phyloP scores from a whole-genome alignment of 495 filamentous ascomycete species.

The Bacidia gigantensis region DNA sequence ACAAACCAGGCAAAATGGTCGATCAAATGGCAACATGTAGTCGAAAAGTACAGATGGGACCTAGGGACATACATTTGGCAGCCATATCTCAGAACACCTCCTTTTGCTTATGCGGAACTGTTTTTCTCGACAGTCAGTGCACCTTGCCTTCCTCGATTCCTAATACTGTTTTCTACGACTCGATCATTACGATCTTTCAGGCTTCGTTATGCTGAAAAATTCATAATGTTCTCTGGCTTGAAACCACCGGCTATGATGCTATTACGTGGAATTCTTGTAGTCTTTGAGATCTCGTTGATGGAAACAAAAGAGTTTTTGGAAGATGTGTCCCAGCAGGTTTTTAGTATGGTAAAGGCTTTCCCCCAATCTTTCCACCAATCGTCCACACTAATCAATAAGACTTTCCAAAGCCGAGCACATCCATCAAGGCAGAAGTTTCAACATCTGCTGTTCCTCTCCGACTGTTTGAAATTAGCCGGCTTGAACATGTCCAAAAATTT shows the following conservation, averaged over 20 bases:
- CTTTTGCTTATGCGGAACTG: conserved; percentile 1
- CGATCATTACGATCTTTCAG: conserved; percentile 2
- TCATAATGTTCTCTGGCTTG: background rate
- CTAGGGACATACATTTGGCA: conserved; percentile 10
- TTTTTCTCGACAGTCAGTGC: background rate
- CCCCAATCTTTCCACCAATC: background rate
- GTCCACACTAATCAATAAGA: background rate
- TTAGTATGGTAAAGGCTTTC: background rate
- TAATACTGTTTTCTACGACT: conserved; percentile 1
- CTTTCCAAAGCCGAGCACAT: conserved; percentile 4
- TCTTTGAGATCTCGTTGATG: background rate
- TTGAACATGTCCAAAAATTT: conserved; percentile 7
- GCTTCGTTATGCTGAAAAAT: background rate
- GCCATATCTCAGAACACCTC: background rate
- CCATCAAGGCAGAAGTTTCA: conserved; percentile 9
- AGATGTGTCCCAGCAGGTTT: conserved; percentile 3
- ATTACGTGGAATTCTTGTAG: background rate
- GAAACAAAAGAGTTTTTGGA: conserved; percentile 1
- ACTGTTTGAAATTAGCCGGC: background rate
- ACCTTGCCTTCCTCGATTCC: background rate
- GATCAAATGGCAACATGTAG: conserved; percentile 5
- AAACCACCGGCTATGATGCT: background rate
- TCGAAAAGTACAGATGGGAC: background rate
- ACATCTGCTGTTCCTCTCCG: conserved; percentile 4
- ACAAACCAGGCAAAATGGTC: background rate